A percentile compares a stretch with the other conserved stretches of the same genome.
These are phyloP conservation scores for Larix sibirica DNA, from an alignment of 83 land plant genomes.

Conservation along the genomic window DNA sequence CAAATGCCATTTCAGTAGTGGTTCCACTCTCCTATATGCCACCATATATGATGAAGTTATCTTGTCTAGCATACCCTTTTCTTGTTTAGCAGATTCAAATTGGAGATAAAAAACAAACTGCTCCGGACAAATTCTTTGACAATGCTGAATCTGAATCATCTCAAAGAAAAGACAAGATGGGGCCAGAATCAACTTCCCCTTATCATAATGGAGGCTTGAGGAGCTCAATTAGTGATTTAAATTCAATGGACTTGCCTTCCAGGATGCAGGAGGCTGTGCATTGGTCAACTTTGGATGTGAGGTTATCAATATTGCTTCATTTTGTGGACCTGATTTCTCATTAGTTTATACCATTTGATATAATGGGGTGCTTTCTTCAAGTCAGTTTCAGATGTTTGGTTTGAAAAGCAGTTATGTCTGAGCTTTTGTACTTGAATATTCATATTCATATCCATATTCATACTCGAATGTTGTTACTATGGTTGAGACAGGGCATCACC, in stretches of 20 bases:
- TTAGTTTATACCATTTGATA: not conserved
- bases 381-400: not conserved
- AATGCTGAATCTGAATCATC: slow-evolving; percentile 38
- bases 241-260: slow-evolving; percentile 59
- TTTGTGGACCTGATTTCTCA: not conserved
- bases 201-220: slow-evolving; percentile 9
- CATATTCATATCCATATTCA: too few relatives aligned
- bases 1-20: too few relatives aligned
- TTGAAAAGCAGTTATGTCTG: not conserved
- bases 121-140: slow-evolving; percentile 52
- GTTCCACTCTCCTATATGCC: too few relatives aligned
- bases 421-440: not conserved
- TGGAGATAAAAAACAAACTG: slow-evolving; percentile 19
- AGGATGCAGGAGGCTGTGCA: slow-evolving; percentile 95
- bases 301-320: slow-evolving; percentile 32
- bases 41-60: not conserved
- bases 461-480: too few relatives aligned
- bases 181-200: slow-evolving; percentile 15
- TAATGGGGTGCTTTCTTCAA: not conserved
- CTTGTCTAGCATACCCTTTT: not conserved
- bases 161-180: slow-evolving; percentile 25
- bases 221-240: slow-evolving; percentile 28
- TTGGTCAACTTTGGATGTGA: slow-evolving; percentile 83
- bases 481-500: too few relatives aligned
- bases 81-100: not conserved